phyloP scores from a whole-genome alignment of 805 yeast genomes.

The Candida ortonii region DNA sequence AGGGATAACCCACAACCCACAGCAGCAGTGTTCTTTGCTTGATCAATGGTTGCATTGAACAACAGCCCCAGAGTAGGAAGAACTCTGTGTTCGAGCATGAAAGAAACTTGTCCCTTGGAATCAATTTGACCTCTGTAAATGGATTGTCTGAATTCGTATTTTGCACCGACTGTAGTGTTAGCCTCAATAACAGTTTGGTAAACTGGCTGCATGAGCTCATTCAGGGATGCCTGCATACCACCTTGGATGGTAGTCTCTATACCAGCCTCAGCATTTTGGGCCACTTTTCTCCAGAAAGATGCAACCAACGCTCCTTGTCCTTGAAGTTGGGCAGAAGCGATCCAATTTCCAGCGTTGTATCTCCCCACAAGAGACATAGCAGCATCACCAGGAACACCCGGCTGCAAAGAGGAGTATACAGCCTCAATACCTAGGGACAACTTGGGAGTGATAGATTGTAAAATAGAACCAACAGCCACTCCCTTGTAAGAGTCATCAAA shows the following conservation, averaged over 20 bases:
- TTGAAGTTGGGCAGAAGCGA: conserved; percentile 88
- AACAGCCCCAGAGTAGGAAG: conserved; percentile 86
- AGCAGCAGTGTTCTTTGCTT: conserved; percentile 70
- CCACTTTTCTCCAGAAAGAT: conserved; percentile 90
- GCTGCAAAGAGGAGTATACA: conserved; percentile 74
- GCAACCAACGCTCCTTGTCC: conserved; percentile 89
- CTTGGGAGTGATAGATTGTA: conserved; percentile 83
- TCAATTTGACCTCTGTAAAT: conserved; percentile 94
- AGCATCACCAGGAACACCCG: conserved; percentile 78
- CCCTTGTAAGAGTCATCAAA: conserved; percentile 79
- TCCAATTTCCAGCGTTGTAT: conserved; percentile 86
- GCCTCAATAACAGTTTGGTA: conserved; percentile 87
- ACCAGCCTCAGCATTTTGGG: conserved; percentile 94
- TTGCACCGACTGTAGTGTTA: conserved; percentile 90
- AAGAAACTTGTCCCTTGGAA: conserved; percentile 84
- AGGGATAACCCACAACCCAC: conserved; percentile 94
- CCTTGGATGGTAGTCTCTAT: conserved; percentile 82
- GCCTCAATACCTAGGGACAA: conserved; percentile 91
- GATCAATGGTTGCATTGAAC: conserved; percentile 90
- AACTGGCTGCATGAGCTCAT: conserved; percentile 73
- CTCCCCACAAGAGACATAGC: conserved; percentile 88
- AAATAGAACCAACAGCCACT: conserved; percentile 84
- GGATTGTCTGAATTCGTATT: conserved; percentile 95
- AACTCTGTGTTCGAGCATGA: conserved; percentile 89
- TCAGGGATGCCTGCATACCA: conserved; percentile 70